Evolutionary conservation across 2,329 filamentous ascomycete species (phyloP).

Genomic region (Botrytis cinerea): DNA sequence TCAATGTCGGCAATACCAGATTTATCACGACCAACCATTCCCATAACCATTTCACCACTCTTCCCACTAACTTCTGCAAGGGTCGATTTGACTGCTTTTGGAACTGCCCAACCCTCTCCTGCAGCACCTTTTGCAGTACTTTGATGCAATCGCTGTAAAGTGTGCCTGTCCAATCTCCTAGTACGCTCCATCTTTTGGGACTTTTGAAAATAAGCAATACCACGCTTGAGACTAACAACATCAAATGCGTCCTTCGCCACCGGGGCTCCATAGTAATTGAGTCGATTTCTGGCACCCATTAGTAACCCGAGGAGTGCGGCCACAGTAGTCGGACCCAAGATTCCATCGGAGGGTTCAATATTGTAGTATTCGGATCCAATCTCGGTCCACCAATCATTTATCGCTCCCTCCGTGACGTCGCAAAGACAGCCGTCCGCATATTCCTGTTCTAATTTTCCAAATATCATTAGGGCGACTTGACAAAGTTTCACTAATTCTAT

Average conservation of each 20-base stretch:
- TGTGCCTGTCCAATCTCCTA: conserved; percentile 78
- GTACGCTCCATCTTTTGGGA: conserved; percentile 78
- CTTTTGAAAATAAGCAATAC: conserved; percentile 87
- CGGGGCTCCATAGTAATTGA: conserved; percentile 81
- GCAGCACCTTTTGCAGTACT: conserved; percentile 88
- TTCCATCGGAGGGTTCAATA: conserved; percentile 87
- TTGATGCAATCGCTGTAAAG: conserved; percentile 76
- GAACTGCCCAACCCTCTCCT: conserved; percentile 88
- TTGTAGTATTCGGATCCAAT: conserved; percentile 91
- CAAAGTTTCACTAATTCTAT: conserved; percentile 89
- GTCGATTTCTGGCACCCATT: conserved; percentile 84
- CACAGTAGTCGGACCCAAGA: conserved; percentile 88
- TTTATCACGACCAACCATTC: conserved; percentile 85
- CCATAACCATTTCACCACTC: conserved; percentile 90
- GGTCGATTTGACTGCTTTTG: conserved; percentile 91
- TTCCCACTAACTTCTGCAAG: conserved; percentile 93
- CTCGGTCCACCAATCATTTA: conserved; percentile 95
- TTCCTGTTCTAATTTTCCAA: conserved; percentile 81
- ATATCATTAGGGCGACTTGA: conserved; percentile 84
- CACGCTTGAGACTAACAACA: conserved; percentile 76
- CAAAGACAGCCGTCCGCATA: conserved; percentile 92
- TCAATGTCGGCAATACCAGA: conserved; percentile 90
- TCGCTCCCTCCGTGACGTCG: conserved; percentile 85
- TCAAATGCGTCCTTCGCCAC: conserved; percentile 93
- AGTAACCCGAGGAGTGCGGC: conserved; percentile 83